phyloP scores from a whole-genome alignment of 805 yeast genomes.

The Wickerhamomyces bovis region DNA sequence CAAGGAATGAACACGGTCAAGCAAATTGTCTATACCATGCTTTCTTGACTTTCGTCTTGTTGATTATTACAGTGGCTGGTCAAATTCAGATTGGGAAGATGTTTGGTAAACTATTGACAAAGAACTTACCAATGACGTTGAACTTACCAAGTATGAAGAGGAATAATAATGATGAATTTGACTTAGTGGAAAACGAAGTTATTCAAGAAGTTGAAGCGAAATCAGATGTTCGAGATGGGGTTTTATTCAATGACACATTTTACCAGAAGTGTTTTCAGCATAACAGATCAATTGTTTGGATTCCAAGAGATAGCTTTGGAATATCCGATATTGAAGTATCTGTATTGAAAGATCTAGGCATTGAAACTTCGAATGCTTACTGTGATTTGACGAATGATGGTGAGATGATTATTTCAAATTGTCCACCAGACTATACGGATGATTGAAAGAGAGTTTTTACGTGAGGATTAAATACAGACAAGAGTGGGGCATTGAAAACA shows the following conservation, averaged over 20 bases:
- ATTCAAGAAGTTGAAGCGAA: neutral
- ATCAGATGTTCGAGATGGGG: neutral
- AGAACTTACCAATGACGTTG: slow-evolving; percentile 31
- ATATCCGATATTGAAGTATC: slow-evolving; percentile 10
- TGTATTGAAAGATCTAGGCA: slow-evolving; percentile 18
- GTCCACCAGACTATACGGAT: slow-evolving; percentile 21
- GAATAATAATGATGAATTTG: neutral
- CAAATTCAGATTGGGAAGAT: slow-evolving; percentile 47
- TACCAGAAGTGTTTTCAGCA: slow-evolving; percentile 22
- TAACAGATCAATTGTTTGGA: slow-evolving; percentile 16
- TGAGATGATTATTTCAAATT: slow-evolving; percentile 12
- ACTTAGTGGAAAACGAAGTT: neutral
- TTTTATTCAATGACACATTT: slow-evolving; percentile 19
- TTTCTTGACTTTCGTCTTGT: slow-evolving; percentile 43
- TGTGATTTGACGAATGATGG: slow-evolving; percentile 19
- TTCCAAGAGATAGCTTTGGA: slow-evolving; percentile 19
- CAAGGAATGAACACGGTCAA: slow-evolving; percentile 40
- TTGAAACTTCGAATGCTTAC: slow-evolving; percentile 16
- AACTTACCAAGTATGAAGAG: neutral
- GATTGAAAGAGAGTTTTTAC: no score
- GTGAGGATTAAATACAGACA: no score
- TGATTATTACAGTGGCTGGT: slow-evolving; percentile 49
- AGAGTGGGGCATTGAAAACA: neutral
- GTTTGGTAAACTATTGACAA: slow-evolving; percentile 29
- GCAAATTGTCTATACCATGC: slow-evolving; percentile 43